Conservation (phyloP, 2,329 filamentous ascomycete genomes). For the Paracamarosporium sp. region DNA sequence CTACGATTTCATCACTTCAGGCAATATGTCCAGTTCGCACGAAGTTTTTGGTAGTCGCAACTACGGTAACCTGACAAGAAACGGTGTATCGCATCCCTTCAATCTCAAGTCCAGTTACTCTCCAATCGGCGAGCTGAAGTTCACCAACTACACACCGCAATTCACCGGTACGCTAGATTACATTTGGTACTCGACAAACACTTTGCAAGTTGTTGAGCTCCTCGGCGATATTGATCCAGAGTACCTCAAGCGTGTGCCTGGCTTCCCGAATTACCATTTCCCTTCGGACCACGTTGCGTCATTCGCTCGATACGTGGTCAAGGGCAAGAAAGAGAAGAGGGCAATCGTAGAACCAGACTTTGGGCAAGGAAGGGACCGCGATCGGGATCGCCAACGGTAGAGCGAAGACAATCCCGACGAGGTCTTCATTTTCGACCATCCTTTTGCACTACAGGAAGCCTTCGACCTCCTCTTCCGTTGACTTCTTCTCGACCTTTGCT, state of each 20-base stretch:
- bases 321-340: constrained; percentile 79
- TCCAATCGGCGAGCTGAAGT: constrained; percentile 82
- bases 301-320: constrained; percentile 88
- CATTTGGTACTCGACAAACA: constrained; percentile 95
- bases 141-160: constrained; percentile 96
- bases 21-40: constrained; percentile 79
- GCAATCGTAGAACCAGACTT: constrained; percentile 46
- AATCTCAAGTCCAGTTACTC: constrained; percentile 89
- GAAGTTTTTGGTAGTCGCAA: constrained; percentile 79
- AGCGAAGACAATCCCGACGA: constrained; percentile 7
- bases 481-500: constrained; percentile 24
- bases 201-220: constrained; percentile 80
- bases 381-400: constrained; percentile 37
- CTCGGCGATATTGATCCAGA: constrained; percentile 86
- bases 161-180: constrained; percentile 95
- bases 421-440: neutral
- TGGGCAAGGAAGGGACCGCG: constrained; percentile 40
- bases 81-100: constrained; percentile 95
- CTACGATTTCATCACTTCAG: constrained; percentile 86
- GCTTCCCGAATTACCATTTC: constrained; percentile 94
- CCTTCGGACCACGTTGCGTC: constrained; percentile 91
- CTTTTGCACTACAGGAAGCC: neutral
- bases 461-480: constrained; percentile 14
- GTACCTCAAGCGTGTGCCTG: constrained; percentile 85
- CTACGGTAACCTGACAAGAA: constrained; percentile 90